These are phyloP conservation scores for Mycena amicta DNA, from an alignment of 768 basidiomycete species.

Conservation along the genomic window DNA sequence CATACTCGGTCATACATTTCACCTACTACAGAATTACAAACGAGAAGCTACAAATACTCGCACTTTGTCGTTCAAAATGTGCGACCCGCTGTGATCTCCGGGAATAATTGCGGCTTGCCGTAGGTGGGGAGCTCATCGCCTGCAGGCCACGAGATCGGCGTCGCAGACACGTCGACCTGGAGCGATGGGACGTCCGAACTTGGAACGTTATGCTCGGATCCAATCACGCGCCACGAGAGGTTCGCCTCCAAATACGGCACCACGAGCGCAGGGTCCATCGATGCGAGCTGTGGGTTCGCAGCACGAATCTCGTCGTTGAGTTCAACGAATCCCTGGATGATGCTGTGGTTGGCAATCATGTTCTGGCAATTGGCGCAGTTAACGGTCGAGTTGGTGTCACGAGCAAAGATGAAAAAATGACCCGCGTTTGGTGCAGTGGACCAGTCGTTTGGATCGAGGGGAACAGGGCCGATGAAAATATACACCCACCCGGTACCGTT, in stretches of 20 bases:
- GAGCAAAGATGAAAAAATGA: conserved; percentile 41
- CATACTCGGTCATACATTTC: no score
- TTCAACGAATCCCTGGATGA: conserved; percentile 48
- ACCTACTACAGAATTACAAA: no score
- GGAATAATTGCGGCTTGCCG: background rate
- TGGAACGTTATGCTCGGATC: background rate
- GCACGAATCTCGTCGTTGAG: conserved; percentile 37
- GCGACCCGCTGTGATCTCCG: background rate
- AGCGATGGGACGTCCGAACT: conserved; percentile 18
- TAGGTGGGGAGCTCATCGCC: background rate
- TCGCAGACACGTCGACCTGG: conserved; percentile 16
- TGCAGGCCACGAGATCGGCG: conserved; percentile 12
- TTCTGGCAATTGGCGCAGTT: conserved; percentile 44
- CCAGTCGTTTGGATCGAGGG: conserved; percentile 41
- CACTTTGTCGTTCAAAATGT: background rate
- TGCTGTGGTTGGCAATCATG: conserved; percentile 32
- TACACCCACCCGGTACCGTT: conserved; percentile 46
- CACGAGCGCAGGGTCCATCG: conserved; percentile 41
- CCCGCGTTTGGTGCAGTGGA: conserved; percentile 34
- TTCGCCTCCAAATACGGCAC: conserved; percentile 42
- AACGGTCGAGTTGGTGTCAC: conserved; percentile 30
- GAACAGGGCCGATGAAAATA: conserved; percentile 49
- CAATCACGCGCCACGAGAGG: conserved; percentile 43
- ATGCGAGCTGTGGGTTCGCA: conserved; percentile 29
- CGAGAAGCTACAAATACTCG: no score